These are phyloP conservation scores for Cryptococcus maquisensis DNA, from an alignment of 1,284 basidiomycete species.

Conservation along the genomic window DNA sequence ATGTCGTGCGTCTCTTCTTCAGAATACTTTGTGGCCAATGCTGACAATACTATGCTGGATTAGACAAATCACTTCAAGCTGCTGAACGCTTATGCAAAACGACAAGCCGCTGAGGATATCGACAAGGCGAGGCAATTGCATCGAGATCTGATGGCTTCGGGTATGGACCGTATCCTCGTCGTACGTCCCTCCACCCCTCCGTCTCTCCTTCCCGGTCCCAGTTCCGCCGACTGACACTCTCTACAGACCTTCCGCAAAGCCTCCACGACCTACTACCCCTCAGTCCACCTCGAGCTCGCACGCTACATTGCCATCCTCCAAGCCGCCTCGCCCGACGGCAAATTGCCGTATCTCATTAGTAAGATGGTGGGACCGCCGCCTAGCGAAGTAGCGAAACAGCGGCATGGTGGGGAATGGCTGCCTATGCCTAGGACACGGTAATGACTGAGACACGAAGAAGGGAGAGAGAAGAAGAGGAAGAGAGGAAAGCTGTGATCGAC, in stretches of 20 bases:
- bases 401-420: constrained; percentile 5
- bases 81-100: constrained; percentile 68
- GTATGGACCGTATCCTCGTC: constrained; percentile 61
- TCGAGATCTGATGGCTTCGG: constrained; percentile 75
- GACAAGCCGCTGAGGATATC: constrained; percentile 60
- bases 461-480: no score
- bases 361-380: constrained; percentile 44
- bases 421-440: constrained; percentile 2
- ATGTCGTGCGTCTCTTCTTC: constrained; percentile 63
- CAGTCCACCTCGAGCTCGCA: constrained; percentile 82
- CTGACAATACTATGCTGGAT: constrained; percentile 1
- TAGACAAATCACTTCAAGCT: constrained; percentile 81
- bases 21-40: neutral
- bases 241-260: constrained; percentile 82
- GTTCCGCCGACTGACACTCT: neutral
- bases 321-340: constrained; percentile 24
- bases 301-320: constrained; percentile 67
- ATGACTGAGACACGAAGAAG: no score
- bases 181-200: constrained; percentile 28
- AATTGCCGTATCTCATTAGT: constrained; percentile 42
- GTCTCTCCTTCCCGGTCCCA: no score
- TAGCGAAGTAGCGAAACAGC: constrained; percentile 18
- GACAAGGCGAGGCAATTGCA: constrained; percentile 71
- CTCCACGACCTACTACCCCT: constrained; percentile 85
- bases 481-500: no score